These are phyloP conservation scores for Pisolithus tinctorius DNA, from an alignment of 768 basidiomycete genomes.

Conservation along the genomic window DNA sequence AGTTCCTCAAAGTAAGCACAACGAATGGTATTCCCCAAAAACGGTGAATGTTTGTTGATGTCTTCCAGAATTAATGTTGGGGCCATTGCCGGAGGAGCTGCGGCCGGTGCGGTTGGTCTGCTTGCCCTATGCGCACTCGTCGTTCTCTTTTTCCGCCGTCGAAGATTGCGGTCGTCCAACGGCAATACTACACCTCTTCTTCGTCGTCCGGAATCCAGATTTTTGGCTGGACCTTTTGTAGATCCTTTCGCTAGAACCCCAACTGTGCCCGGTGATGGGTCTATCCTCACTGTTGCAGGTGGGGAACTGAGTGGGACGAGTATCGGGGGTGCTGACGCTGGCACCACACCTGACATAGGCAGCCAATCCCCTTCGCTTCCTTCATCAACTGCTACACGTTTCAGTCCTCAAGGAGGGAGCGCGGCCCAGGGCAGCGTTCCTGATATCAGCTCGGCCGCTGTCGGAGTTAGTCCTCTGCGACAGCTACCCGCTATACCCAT, in stretches of 20 bases:
- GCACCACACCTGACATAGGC: neutral
- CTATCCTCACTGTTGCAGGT: neutral
- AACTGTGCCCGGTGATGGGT: neutral
- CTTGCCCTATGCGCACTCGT: constrained; percentile 11
- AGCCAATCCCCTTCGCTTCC: neutral
- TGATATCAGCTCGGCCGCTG: neutral
- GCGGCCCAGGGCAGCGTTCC: neutral
- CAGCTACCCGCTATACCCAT: neutral
- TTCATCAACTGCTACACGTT: neutral
- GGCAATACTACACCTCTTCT: constrained; percentile 9
- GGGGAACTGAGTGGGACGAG: neutral
- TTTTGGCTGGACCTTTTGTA: neutral
- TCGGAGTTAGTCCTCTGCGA: neutral
- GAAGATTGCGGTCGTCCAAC: neutral
- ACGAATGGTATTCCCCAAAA: neutral
- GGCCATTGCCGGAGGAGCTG: constrained; percentile 10
- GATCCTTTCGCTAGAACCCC: neutral
- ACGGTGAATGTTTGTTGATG: neutral
- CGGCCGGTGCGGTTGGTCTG: constrained; percentile 14
- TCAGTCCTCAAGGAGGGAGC: neutral
- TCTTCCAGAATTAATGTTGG: constrained; percentile 9
- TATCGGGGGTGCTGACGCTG: neutral
- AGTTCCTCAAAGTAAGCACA: constrained; percentile 10
- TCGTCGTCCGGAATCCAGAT: constrained; percentile 3
- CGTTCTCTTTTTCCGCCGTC: constrained; percentile 6